Evolutionary conservation across 2,329 filamentous ascomycete genomes (phyloP).

Genomic region (Pseudogymnoascus pannorum): DNA sequence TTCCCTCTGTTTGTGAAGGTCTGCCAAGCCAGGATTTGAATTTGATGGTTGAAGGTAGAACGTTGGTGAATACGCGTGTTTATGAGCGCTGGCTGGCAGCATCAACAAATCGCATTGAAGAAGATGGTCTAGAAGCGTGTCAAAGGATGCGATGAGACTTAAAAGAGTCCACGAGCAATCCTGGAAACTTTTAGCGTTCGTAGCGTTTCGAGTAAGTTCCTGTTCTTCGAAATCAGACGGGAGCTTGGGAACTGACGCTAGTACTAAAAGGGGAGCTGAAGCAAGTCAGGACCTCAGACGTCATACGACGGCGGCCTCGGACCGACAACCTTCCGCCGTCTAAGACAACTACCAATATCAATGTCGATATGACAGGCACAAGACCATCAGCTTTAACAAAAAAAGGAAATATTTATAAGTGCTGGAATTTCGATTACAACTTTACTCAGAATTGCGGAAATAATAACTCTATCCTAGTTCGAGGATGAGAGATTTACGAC

Average conservation of each 20-base stretch:
- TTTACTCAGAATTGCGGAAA: background rate
- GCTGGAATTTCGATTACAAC: background rate
- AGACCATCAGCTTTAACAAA: background rate
- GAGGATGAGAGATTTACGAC: background rate
- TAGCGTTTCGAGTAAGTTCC: slow-evolving; percentile 8
- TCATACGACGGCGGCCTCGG: background rate
- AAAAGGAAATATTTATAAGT: background rate
- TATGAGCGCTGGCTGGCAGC: slow-evolving; percentile 9
- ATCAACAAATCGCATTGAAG: slow-evolving; percentile 6
- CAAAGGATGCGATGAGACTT: slow-evolving; percentile 7
- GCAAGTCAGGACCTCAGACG: background rate
- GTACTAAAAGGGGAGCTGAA: slow-evolving; percentile 5
- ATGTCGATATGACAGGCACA: background rate
- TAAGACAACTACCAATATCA: background rate
- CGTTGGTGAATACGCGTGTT: background rate
- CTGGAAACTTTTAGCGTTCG: slow-evolving; percentile 8
- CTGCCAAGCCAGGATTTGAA: background rate
- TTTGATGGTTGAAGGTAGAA: background rate
- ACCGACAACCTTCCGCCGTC: background rate
- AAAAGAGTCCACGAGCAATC: slow-evolving; percentile 1
- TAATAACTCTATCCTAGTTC: background rate
- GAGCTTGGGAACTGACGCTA: background rate
- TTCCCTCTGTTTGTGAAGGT: background rate
- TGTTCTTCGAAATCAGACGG: slow-evolving; percentile 8
- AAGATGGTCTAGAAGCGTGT: slow-evolving; percentile 5